Conservation (phyloP, 352 stramenopile genomes). For the Thraustotheca clavata region DNA sequence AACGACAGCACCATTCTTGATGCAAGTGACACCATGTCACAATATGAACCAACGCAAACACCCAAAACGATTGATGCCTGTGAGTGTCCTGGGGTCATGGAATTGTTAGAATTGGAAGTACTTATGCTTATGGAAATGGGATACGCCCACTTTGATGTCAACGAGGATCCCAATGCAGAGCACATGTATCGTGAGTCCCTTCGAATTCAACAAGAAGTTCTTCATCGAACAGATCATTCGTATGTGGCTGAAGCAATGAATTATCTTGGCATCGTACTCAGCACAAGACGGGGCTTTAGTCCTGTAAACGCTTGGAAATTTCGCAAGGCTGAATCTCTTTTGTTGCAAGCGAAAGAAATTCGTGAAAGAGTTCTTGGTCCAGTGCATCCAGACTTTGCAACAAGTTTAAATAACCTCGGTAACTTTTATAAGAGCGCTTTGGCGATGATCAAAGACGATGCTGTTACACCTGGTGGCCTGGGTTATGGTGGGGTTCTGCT, state of each 20-base stretch:
- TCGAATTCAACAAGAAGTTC: conserved; percentile 64
- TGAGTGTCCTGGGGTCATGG: conserved; percentile 57
- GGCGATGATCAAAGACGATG: conserved; percentile 14
- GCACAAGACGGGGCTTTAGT: conserved; percentile 54
- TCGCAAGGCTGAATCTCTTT: conserved; percentile 51
- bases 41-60: conserved; percentile 41
- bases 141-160: conserved; percentile 70
- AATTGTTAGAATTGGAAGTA: conserved; percentile 65
- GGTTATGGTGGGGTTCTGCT: conserved; percentile 13
- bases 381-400: conserved; percentile 69
- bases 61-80: conserved; percentile 30
- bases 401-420: conserved; percentile 73
- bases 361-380: conserved; percentile 60
- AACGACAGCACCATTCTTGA: conserved; percentile 62
- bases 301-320: conserved; percentile 73
- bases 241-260: conserved; percentile 77
- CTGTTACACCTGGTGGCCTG: background rate
- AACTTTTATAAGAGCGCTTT: conserved; percentile 65
- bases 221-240: conserved; percentile 62
- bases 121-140: conserved; percentile 65
- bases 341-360: conserved; percentile 66
- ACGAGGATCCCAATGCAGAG: conserved; percentile 61
- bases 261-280: conserved; percentile 70
- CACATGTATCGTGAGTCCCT: conserved; percentile 72
- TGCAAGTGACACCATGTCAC: conserved; percentile 51